A percentile compares a stretch with the other conserved stretches of the same genome.
Evolutionary conservation across 2,329 filamentous ascomycete species (phyloP).

Genomic region (Thielaviopsis populi): DNA sequence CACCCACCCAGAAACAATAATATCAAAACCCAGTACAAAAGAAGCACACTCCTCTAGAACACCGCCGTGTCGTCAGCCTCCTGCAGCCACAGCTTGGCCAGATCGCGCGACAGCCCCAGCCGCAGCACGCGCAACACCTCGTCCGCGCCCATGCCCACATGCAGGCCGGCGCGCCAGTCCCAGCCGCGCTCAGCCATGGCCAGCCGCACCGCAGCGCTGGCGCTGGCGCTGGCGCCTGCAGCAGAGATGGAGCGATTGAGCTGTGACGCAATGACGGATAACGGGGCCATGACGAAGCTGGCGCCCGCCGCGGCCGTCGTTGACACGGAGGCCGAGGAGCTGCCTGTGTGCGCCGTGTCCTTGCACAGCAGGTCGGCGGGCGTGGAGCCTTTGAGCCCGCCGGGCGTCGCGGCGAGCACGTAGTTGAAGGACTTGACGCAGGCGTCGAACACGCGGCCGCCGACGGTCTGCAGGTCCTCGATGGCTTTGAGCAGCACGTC

Average conservation of each 20-base stretch:
- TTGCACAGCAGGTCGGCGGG: constrained; percentile 46
- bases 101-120: constrained; percentile 56
- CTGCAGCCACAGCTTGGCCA: constrained; percentile 53
- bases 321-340: constrained; percentile 32
- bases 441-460: constrained; percentile 53
- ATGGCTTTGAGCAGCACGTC: constrained; percentile 61
- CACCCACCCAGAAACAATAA: too few species aligned
- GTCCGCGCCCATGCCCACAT: constrained; percentile 43
- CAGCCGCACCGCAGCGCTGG: constrained; percentile 22
- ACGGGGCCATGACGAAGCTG: constrained; percentile 49
- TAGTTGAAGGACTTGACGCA: constrained; percentile 67
- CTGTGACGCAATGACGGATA: constrained; percentile 51
- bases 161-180: constrained; percentile 72
- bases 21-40: neutral
- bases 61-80: constrained; percentile 44
- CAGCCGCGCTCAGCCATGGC: constrained; percentile 40
- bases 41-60: constrained; percentile 21
- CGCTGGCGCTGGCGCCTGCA: constrained; percentile 32
- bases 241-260: constrained; percentile 44
- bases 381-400: constrained; percentile 45
- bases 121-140: constrained; percentile 62
- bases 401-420: constrained; percentile 50
- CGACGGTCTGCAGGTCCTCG: constrained; percentile 65
- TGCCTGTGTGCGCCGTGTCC: constrained; percentile 33
- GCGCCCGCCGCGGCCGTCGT: constrained; percentile 37